Percentiles rank a stretch among this genome's conserved stretches.
Evolutionary conservation across 1,284 basidiomycete genomes (phyloP).

Genomic region (Apiotrichum porosum): DNA sequence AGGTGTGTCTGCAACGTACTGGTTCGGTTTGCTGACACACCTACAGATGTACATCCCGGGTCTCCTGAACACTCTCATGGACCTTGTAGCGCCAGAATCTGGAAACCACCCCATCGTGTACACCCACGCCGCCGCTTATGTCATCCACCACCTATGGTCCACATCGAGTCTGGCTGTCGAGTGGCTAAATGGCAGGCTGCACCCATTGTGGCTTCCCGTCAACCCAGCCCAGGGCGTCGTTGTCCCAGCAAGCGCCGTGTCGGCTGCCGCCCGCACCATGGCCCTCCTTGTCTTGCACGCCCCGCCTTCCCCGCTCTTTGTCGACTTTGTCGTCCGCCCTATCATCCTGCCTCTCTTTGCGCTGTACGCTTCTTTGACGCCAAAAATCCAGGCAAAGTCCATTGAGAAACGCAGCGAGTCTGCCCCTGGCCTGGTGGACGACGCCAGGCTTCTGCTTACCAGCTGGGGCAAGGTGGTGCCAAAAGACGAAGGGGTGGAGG

Average conservation of each 20-base stretch:
- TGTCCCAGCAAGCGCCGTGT: not conserved
- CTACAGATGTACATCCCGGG: slow-evolving; percentile 28
- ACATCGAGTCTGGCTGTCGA: slow-evolving; percentile 27
- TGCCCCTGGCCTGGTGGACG: slow-evolving; percentile 53
- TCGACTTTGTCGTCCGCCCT: slow-evolving; percentile 62
- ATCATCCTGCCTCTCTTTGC: slow-evolving; percentile 65
- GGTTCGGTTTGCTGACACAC: not conserved
- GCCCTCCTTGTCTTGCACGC: slow-evolving; percentile 53
- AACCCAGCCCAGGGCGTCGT: not conserved
- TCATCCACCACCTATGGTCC: slow-evolving; percentile 27
- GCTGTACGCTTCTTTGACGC: slow-evolving; percentile 57
- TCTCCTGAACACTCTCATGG: slow-evolving; percentile 22
- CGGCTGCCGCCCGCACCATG: slow-evolving; percentile 28
- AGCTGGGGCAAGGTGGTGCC: slow-evolving; percentile 69
- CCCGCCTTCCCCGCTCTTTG: slow-evolving; percentile 67
- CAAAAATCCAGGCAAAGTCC: slow-evolving; percentile 6
- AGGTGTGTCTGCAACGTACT: slow-evolving; percentile 8
- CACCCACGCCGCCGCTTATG: slow-evolving; percentile 31
- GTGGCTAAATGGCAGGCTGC: slow-evolving; percentile 51
- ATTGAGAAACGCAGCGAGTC: slow-evolving; percentile 45
- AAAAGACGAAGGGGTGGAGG: slow-evolving; percentile 55
- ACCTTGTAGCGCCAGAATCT: slow-evolving; percentile 22
- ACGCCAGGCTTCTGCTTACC: slow-evolving; percentile 57
- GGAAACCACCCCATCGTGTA: slow-evolving; percentile 21
- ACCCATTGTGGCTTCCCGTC: slow-evolving; percentile 28